Base-by-base conservation (phyloP, 2,329 filamentous ascomycete species). In the Dactylonectria estremocensis region DNA sequence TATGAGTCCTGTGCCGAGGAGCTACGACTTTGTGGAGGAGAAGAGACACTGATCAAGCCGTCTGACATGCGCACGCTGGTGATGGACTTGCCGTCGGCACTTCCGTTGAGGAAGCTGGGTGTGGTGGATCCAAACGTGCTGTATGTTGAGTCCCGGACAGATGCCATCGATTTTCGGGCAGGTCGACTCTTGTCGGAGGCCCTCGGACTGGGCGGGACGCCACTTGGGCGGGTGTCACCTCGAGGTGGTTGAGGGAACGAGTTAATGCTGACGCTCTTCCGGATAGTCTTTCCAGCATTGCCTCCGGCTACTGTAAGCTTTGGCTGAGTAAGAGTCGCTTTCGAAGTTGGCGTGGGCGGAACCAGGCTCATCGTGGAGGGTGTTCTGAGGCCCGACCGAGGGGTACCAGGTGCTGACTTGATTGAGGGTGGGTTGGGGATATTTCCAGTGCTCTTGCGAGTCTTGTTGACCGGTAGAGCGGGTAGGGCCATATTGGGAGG, bases 1-100 rank as follows among this genome's bases (percentile, higher is more conserved):
- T 97, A 97, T 1, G 95, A 98, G 67, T 94, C 95, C 79, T 97
- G 93, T 0, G 95, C 93, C 28, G 95, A 98, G 28, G 95, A 97
- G 78, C 92, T 97, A 71, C 95, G 89, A 79, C 95, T 98, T 73
- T 95, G 94, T 1, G 95, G 90, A 6, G 94, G 94, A 5, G 95
- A 97, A 3, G 92, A 90, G 18, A 95, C 85, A 78, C 92, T 95
- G 66, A 93, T 89, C 43, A 94, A 85, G 24, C 92, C 92, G 74
- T 95, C 93, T 0, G 92, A 93, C 76, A 91, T 91, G 73, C 92
- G 88, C 31, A 89, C 84, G 59, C 88, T 89, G 37, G 87, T 85
- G 2, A 95, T 90, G 2, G 92, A 91, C 76, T 93, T 94, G 55
- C 90, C 92, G 72, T 96, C 93, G 45, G 90, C 93, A 63, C 89